A percentile compares a stretch with the other conserved stretches of the same genome.
phyloP scores from a whole-genome alignment of 2,329 filamentous ascomycete species.

The Sclerotinia spermophila region DNA sequence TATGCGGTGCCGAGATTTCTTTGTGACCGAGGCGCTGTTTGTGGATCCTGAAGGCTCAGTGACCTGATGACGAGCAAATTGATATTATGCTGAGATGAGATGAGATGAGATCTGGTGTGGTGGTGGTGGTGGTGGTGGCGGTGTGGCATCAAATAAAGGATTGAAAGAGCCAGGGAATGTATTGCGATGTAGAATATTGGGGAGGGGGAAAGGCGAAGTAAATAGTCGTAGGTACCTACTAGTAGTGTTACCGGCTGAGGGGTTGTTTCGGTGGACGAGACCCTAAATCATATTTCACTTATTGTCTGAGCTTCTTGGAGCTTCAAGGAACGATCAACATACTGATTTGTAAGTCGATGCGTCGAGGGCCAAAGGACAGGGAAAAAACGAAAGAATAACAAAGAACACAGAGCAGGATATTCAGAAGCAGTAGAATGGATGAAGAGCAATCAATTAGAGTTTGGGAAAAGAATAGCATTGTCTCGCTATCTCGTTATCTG shows the following conservation, averaged over 20 bases:
- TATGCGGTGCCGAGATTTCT: background rate
- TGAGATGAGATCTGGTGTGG: background rate
- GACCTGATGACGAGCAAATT: background rate
- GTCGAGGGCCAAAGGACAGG: background rate
- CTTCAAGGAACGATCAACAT: background rate
- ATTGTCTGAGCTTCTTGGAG: background rate
- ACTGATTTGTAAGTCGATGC: background rate
- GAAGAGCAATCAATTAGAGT: no score
- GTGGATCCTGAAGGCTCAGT: conserved; percentile 8
- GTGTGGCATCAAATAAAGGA: background rate
- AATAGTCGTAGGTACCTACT: background rate
- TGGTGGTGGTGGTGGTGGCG: no score
- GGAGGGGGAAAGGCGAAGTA: background rate
- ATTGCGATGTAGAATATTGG: background rate
- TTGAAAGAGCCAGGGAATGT: background rate
- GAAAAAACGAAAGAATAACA: background rate
- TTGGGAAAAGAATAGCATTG: background rate
- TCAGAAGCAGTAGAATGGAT: background rate
- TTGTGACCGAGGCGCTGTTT: conserved; percentile 3
- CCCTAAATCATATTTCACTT: background rate
- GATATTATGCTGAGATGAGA: background rate
- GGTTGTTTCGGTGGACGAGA: background rate
- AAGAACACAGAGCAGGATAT: background rate
- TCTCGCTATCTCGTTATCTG: background rate
- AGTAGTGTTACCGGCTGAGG: background rate